Evolutionary conservation across 1,284 basidiomycete genomes (phyloP).

Genomic region (Chondrostereum purpureum): DNA sequence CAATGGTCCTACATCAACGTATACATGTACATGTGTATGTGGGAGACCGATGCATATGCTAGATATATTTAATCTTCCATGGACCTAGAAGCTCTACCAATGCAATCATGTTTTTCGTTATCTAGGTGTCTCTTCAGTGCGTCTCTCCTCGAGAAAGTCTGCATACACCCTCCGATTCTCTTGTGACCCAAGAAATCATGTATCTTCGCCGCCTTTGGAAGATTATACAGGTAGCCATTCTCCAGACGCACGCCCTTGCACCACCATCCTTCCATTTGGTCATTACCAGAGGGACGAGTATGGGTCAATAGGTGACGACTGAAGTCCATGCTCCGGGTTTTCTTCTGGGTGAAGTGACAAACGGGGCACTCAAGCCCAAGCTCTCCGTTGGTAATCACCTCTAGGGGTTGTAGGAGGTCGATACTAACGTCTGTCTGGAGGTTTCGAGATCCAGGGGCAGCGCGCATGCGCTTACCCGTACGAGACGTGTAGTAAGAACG

Average conservation of each 20-base stretch:
- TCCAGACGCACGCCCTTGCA: conserved; percentile 37
- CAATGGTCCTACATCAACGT: no score
- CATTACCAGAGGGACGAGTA: conserved; percentile 23
- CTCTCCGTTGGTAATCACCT: conserved; percentile 7
- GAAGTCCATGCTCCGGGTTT: conserved; percentile 43
- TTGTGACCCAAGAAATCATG: conserved; percentile 26
- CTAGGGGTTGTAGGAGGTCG: conserved; percentile 14
- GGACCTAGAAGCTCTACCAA: conserved; percentile 20
- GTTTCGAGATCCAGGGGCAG: conserved; percentile 33
- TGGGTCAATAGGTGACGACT: conserved; percentile 48
- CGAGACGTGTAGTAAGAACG: conserved; percentile 15
- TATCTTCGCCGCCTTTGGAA: conserved; percentile 20
- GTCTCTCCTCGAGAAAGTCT: conserved; percentile 48
- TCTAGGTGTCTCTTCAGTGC: conserved; percentile 50
- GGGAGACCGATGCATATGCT: no score
- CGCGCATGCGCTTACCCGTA: conserved; percentile 23
- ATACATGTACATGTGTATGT: no score
- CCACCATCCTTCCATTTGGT: conserved; percentile 23
- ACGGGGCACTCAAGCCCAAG: conserved; percentile 24
- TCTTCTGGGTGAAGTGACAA: conserved; percentile 28
- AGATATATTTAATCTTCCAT: no score
- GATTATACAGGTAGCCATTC: conserved; percentile 23
- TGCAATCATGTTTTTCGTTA: conserved; percentile 33
- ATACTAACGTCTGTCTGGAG: conserved; percentile 21
- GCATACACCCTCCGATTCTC: conserved; percentile 45